Evolutionary conservation across 2,329 filamentous ascomycete species (phyloP), one percentile per base, ranked within the genome.

Genomic region (Spiromastix sp.): DNA sequence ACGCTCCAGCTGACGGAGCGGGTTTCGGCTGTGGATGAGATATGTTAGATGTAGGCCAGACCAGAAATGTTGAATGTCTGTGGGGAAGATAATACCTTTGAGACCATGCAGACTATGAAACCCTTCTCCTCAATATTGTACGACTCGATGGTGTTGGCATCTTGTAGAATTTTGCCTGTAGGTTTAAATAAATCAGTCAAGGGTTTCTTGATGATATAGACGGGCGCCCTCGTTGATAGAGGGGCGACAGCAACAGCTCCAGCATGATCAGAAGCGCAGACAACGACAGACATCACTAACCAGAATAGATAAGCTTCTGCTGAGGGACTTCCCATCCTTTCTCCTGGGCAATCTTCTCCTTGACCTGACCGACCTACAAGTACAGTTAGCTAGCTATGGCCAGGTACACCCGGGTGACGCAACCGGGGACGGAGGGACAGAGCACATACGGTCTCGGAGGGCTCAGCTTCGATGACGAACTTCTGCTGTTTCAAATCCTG

Each of bases 121-220:
- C 91, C 91, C 72, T 96, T 98, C 74, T 96, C 91, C 65, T 98
- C 89, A 45, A 98, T 96, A 66, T 85, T 94, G 70, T 96, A 96
- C 26, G 84, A 87, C 62, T 86, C 85, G 50, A 98, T 83, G 2
- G 87, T 94, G 57, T 95, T 91, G 43, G 86, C 85, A 81, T 98
- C 89, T 65, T 95, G 89, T 47, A 98, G 70, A 51, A 98, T 96
- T 71, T 98, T 98, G 68, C 91, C 87, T 95, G 50, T 38, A 33
- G 28, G 40, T 43, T 32, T 13, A 31, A 35, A 37, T 24, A 18
- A 42, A n/a, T 50, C 40, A 50, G 45, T 28, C 11, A 34, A 30
- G n/a, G n/a, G n/a, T n/a, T n/a, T n/a, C n/a, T n/a, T n/a, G n/a
- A n/a, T n/a, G n/a, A n/a, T n/a, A n/a, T n/a, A n/a, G n/a, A n/a